These are phyloP conservation scores for Teunomyces kruisii DNA, from an alignment of 805 yeast genomes.

Conservation along the genomic window DNA sequence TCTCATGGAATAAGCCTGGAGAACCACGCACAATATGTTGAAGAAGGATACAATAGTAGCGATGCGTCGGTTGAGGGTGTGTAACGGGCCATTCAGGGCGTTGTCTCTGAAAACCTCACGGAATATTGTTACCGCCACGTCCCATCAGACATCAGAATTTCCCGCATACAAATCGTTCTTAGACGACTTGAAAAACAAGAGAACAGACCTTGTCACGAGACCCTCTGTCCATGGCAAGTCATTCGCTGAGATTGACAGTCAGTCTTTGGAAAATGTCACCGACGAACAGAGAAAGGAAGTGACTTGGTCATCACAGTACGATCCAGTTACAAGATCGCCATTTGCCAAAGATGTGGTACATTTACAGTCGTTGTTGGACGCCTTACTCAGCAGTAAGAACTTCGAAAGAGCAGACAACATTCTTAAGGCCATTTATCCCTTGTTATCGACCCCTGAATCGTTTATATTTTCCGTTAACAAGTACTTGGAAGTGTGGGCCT, in stretches of 20 bases:
- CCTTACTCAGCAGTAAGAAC: constrained; percentile 66
- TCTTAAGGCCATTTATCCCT: constrained; percentile 57
- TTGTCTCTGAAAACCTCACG: background rate
- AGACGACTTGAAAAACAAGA: constrained; percentile 11
- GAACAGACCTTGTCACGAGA: constrained; percentile 7
- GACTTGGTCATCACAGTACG: constrained; percentile 44
- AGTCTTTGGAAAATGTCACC: constrained; percentile 9
- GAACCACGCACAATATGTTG: background rate
- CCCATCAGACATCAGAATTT: constrained; percentile 6
- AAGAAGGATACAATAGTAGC: constrained; percentile 1
- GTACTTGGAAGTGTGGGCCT: constrained; percentile 48
- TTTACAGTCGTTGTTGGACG: constrained; percentile 76
- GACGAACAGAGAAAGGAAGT: constrained; percentile 14
- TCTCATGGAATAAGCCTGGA: background rate
- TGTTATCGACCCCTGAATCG: constrained; percentile 39
- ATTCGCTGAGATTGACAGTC: constrained; percentile 12
- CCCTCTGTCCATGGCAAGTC: constrained; percentile 11
- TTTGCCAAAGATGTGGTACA: constrained; percentile 60
- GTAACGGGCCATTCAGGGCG: background rate
- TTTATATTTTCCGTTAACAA: constrained; percentile 69
- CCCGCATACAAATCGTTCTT: constrained; percentile 13
- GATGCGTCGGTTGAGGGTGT: background rate
- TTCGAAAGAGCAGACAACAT: constrained; percentile 69
- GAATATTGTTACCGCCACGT: constrained; percentile 2
- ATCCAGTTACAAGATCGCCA: constrained; percentile 41